Evolutionary conservation across 257 asterid genomes (phyloP), one percentile per base, ranked within the genome.

Genomic region (Vinca minor): DNA sequence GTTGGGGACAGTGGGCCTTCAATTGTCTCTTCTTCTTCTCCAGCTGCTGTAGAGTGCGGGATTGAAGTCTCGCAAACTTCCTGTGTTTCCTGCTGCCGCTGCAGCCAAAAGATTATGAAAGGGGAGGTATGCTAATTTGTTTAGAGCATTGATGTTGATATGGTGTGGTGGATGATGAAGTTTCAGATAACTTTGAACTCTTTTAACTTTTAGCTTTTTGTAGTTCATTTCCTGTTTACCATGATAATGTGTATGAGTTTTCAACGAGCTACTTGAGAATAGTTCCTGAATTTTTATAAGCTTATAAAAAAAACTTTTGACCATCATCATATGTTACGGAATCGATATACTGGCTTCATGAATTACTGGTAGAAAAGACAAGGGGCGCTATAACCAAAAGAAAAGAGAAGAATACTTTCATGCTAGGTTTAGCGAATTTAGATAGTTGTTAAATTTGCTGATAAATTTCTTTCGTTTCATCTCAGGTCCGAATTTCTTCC

Each of bases 401-500:
- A 21, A 50, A 50, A 21, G 20, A 53, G 8, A 23, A 52, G 17
- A 52, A 18, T 4, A 10, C 18, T 53, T 15, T 26, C 36, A 26
- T 54, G n/a, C n/a, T n/a, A 28, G 21, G 38, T 54, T 25, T 54
- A 13, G 38, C 14, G 38, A 15, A 13, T 54, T 26, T 54, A 28
- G 21, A 28, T 28, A 54, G 21, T 14, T 17, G 11, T 4, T 15
- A 54, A 18, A 29, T 29, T 55, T 55, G n/a, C n/a, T n/a, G n/a
- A n/a, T n/a, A n/a, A n/a, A 18, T 26, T 56, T 65, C 21, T 73
- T 62, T 21, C 65, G 63, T 60, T 29, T 59, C 64, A 50, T 46
- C 69, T 60, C 82, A 93, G 98, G 81, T 84, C 63, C 95, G 98
- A 23, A 77, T 89, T 80, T 93, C 91, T 67, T 67, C 89, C 60